phyloP scores from a whole-genome alignment of 768 basidiomycete species.

The Leucosporidium creatinivorum region DNA sequence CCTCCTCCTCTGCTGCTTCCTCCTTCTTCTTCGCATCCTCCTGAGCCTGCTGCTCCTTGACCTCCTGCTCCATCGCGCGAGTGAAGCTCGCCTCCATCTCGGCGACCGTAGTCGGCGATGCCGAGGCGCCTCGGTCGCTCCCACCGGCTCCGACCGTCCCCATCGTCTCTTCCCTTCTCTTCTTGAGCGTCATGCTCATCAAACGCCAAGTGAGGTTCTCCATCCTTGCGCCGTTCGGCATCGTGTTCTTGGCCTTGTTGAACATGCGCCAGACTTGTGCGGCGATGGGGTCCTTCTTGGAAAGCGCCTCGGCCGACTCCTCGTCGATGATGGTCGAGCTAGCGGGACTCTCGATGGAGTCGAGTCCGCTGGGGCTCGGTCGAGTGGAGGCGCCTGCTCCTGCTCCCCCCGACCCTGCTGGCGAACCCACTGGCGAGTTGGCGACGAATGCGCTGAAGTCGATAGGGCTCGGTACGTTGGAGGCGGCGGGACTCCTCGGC shows the following conservation, averaged over 20 bases:
- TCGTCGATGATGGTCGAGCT: constrained; percentile 29
- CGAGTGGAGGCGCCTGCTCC: not conserved
- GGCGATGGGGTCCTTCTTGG: constrained; percentile 72
- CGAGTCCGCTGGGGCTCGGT: not conserved
- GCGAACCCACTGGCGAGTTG: not conserved
- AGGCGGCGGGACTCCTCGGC: not conserved
- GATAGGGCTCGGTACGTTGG: not conserved
- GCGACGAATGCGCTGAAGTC: constrained; percentile 3
- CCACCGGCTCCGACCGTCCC: not conserved
- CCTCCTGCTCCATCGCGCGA: not conserved
- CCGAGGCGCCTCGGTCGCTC: not conserved
- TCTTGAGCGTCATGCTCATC: constrained; percentile 92
- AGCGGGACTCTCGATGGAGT: not conserved
- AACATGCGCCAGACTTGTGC: constrained; percentile 98
- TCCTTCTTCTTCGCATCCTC: not conserved
- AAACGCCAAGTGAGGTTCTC: constrained; percentile 97
- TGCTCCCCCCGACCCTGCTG: not conserved
- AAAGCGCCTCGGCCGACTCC: constrained; percentile 21
- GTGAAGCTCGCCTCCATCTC: constrained; percentile 15
- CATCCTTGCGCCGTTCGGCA: constrained; percentile 91
- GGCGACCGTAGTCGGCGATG: constrained; percentile 12
- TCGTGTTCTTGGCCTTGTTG: constrained; percentile 73
- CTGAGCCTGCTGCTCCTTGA: no score
- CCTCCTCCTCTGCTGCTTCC: not conserved
- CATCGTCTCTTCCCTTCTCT: constrained; percentile 66